Evolutionary conservation across 805 yeast genomes (phyloP).

Genomic region (Candida andamanensis): DNA sequence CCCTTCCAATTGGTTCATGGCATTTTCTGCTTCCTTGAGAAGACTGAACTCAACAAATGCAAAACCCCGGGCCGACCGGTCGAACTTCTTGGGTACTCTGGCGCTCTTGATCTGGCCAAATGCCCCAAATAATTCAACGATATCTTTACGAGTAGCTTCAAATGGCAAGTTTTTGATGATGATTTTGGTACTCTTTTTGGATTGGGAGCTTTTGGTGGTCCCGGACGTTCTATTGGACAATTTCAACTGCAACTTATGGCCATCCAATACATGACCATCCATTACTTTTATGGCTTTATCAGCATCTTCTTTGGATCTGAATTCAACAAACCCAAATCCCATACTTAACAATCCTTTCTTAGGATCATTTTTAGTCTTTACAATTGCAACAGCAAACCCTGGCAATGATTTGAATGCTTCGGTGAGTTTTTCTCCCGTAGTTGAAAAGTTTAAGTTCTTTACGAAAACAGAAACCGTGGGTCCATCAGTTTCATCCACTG

Average conservation of each 20-base stretch:
- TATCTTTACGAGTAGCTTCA: conserved; percentile 89
- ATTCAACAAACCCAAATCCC: conserved; percentile 98
- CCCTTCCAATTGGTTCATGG: conserved; percentile 90
- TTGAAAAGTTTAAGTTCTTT: conserved; percentile 85
- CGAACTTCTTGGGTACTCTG: conserved; percentile 93
- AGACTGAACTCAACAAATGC: conserved; percentile 92
- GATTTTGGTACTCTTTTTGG: conserved; percentile 60
- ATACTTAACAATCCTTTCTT: conserved; percentile 70
- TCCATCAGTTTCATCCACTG: conserved; percentile 46
- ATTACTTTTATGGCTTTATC: conserved; percentile 63
- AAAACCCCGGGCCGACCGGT: conserved; percentile 92
- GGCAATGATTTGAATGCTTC: conserved; percentile 61
- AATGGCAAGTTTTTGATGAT: conserved; percentile 96
- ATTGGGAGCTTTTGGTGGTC: conserved; percentile 24
- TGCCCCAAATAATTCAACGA: conserved; percentile 87
- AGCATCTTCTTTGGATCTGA: conserved; percentile 73
- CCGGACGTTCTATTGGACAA: conserved; percentile 72
- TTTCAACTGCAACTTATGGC: conserved; percentile 86
- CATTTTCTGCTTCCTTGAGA: conserved; percentile 85
- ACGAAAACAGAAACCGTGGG: conserved; percentile 86
- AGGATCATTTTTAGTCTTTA: conserved; percentile 85
- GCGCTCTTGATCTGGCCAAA: conserved; percentile 94
- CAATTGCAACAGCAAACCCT: conserved; percentile 79
- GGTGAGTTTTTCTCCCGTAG: conserved; percentile 54
- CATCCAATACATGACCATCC: conserved; percentile 78